phyloP scores from a whole-genome alignment of 768 basidiomycete species.

The Cytidiella melzeri region DNA sequence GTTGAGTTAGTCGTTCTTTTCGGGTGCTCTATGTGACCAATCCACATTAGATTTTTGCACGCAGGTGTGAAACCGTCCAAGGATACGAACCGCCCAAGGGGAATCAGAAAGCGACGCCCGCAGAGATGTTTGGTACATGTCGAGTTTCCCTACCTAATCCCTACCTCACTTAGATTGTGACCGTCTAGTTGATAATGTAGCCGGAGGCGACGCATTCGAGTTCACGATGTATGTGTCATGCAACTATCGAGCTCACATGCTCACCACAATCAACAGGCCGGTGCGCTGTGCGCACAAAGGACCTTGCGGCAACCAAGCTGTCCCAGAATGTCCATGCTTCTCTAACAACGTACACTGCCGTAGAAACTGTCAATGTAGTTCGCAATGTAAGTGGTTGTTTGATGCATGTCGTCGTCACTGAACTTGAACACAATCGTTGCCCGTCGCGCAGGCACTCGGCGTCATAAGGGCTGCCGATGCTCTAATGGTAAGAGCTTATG shows the following conservation, averaged over 20 bases:
- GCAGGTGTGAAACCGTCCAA: not conserved
- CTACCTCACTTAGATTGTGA: too few species aligned
- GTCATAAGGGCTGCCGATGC: not conserved
- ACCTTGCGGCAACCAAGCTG: not conserved
- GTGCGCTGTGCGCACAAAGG: not conserved
- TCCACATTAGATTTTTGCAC: not conserved
- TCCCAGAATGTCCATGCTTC: not conserved
- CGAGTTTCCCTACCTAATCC: too few species aligned
- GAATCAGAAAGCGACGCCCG: too few species aligned
- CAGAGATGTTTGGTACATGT: not conserved
- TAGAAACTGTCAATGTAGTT: not conserved
- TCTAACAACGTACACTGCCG: not conserved
- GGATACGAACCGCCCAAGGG: not conserved
- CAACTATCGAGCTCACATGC: too few species aligned
- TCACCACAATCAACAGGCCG: not conserved
- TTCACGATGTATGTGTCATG: too few species aligned
- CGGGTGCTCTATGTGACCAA: not conserved
- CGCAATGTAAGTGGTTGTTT: not conserved
- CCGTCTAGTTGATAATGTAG: not conserved
- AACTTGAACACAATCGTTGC: too few species aligned
- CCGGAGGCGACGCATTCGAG: too few species aligned
- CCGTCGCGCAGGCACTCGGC: not conserved
- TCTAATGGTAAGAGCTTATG: not conserved
- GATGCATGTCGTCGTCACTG: not conserved
- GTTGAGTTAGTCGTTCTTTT: not conserved